A percentile compares a stretch with the other conserved stretches of the same genome.
Conservation (phyloP, 148 eudicot genomes). For the Fallopia convolvulus region DNA sequence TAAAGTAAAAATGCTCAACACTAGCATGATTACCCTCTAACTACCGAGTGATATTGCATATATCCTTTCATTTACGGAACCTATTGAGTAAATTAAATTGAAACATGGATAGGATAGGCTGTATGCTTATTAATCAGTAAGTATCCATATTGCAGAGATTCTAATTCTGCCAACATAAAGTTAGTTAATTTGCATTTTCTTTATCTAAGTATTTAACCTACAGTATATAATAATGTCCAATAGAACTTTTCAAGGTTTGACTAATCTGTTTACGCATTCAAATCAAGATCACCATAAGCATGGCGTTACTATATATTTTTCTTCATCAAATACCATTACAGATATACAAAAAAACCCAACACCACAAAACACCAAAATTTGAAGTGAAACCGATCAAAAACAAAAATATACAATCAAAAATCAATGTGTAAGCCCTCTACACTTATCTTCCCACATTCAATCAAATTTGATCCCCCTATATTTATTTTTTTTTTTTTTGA, state of each 20-base stretch:
- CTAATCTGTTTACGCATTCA: not conserved
- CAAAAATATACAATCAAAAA: conserved; percentile 11
- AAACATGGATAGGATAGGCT: not conserved
- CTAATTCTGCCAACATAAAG: not conserved
- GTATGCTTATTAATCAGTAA: not conserved
- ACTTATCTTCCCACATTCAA: not conserved
- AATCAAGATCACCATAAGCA: not conserved
- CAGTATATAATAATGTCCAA: not conserved
- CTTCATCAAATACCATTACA: not conserved
- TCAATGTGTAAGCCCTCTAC: not conserved
- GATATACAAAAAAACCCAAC: not conserved
- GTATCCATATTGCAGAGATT: not conserved
- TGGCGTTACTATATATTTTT: not conserved
- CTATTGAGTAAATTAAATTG: not conserved
- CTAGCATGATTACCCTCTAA: not conserved
- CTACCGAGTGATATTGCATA: not conserved
- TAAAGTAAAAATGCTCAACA: not conserved
- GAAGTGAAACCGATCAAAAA: not conserved
- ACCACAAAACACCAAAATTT: conserved; percentile 3
- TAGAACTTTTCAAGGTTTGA: not conserved
- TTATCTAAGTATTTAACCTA: not conserved
- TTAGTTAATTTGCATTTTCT: not conserved
- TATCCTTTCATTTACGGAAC: too few species aligned
- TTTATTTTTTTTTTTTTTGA: not conserved
- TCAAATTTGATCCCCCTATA: not conserved